Base-by-base conservation (phyloP, 1,284 basidiomycete species). In the Cystobasidium pallidum region DNA sequence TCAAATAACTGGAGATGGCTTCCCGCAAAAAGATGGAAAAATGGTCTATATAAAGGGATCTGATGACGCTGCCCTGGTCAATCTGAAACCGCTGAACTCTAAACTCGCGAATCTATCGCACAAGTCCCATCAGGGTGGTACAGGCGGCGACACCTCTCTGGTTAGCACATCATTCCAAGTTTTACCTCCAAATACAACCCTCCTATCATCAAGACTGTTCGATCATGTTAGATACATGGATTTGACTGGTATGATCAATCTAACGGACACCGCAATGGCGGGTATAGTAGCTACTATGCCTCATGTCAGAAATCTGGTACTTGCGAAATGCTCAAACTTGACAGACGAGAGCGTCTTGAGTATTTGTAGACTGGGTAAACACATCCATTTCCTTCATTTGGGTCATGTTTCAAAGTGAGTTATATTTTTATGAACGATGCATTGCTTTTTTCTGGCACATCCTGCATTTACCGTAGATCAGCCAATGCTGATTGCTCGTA, bases 301-400 rank as follows among this genome's bases (percentile, higher is more conserved):
- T 7, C 91, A 91, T 80, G 90, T 99, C 76, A 88, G 96, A 75
- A 94, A 91, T 78, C 84, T 99, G 49, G 91, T 94, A 32, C 83
- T 99, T 54, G 91, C 94, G 65, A 99, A 98, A 82, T 99, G 96
- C 80, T 82, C 84, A 2, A 83, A 87, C 52, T 84, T 99, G 78
- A 96, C 95, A 10, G 94, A 99, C 81, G 86, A 86, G 66, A 86
- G 90, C 2, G 86, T 98, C 32, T 89, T 91, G 78, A 90, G 87
- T 75, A 92, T 99, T 49, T 90, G 91, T 79, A 86, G 85, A 78
- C 85, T 99, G 19, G 95, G 95, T 30, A 91, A 91, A 80, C 88
- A 94, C 79, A 81, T 99, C 41, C 96, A 99, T 81, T 94, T 96
- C 80, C 85, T 99, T 47, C 96, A 99, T 81, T 85, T 99, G 15